Conservation (phyloP, 176 grass and related monocot genomes). For the Carex myosuroides region DNA sequence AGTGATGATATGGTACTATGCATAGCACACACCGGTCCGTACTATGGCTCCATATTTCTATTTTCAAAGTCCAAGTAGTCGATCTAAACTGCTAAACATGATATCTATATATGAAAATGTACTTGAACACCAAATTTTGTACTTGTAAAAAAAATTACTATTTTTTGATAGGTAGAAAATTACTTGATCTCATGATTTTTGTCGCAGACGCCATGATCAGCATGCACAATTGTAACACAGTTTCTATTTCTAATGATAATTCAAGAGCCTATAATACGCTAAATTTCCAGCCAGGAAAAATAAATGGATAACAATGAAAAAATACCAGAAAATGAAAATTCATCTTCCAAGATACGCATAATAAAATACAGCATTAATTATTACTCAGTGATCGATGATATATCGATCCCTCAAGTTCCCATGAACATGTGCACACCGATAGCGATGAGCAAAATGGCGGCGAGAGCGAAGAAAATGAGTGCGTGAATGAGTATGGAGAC, state of each 20-base stretch:
- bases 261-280: too few species aligned
- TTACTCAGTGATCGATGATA: neutral
- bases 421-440: conserved; percentile 40
- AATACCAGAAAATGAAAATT: neutral
- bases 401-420: conserved; percentile 8
- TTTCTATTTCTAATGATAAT: neutral
- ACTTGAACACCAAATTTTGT: too few species aligned
- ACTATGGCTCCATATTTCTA: too few species aligned
- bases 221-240: neutral
- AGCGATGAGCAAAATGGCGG: conserved; percentile 43
- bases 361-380: neutral
- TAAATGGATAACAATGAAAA: neutral
- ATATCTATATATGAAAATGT: too few species aligned
- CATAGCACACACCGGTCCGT: too few species aligned
- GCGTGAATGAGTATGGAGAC: conserved; percentile 51
- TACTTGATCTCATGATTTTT: neutral
- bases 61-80: too few species aligned
- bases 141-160: too few species aligned
- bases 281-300: too few species aligned
- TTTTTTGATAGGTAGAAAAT: too few species aligned
- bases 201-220: neutral
- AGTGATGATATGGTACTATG: too few species aligned
- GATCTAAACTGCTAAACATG: too few species aligned
- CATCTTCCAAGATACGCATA: neutral
- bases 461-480: conserved; percentile 41